Percentiles rank a stretch among this genome's conserved stretches.
phyloP scores from a whole-genome alignment of 2,329 filamentous ascomycete genomes.

The Graphiopsis chlorocephala region DNA sequence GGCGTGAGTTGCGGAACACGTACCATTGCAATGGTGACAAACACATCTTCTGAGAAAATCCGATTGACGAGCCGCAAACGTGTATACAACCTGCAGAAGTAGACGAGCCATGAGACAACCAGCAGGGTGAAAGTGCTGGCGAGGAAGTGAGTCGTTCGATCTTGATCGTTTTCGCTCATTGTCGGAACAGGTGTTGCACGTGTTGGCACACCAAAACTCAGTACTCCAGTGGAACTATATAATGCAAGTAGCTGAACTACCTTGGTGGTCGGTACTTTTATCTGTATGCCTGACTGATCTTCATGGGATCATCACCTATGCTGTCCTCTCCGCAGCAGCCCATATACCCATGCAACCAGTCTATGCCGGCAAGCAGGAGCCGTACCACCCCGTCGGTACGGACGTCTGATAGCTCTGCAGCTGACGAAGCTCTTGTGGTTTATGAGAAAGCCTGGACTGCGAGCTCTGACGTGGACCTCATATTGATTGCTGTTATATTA shows the following conservation, averaged over 20 bases:
- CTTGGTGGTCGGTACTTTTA: neutral
- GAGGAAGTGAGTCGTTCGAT: neutral
- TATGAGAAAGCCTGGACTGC: neutral
- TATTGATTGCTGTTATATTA: neutral
- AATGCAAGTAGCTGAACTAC: neutral
- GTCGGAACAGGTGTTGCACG: neutral
- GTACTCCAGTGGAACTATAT: neutral
- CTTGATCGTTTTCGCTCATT: neutral
- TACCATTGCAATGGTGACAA: neutral
- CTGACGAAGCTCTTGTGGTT: neutral
- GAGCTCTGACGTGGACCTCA: neutral
- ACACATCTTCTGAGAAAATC: neutral
- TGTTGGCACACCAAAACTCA: neutral
- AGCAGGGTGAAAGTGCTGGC: neutral
- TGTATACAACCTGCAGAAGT: neutral
- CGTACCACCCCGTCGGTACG: neutral
- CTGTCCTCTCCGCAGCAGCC: neutral
- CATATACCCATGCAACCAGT: neutral
- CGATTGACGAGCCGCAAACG: neutral
- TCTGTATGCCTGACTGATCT: neutral
- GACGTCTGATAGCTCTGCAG: neutral
- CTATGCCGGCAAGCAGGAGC: neutral
- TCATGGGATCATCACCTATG: neutral
- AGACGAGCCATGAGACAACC: constrained; percentile 1
- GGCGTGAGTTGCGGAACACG: neutral